Evolutionary conservation across 2,329 filamentous ascomycete genomes (phyloP), one percentile per base, ranked within the genome.

Genomic region (Colletotrichum lupini): DNA sequence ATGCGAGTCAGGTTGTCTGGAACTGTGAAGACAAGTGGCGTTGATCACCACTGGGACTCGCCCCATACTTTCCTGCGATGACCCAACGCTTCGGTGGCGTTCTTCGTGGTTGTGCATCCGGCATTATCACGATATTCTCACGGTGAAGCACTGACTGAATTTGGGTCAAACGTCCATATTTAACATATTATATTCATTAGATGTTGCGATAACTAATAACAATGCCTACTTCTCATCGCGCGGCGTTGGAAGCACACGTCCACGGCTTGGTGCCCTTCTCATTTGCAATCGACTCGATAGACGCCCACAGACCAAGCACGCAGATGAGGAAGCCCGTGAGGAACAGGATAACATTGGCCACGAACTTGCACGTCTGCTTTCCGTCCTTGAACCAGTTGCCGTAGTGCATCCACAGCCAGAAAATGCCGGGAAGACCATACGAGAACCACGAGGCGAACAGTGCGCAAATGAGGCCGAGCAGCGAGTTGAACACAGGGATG

Each of bases 371-470:
- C 0, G 58, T 80, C 61, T 82, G 80, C 71, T 78, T 80, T 73
- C 79, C 76, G 60, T 78, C 72, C 19, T 71, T 77, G 73, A 83
- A 84, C 78, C 82, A 85, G 55, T 81, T 77, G 3, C 84, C 85
- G 14, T 82, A 78, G 78, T 87, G 80, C 81, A 87, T 83, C 78
- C 83, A 87, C 56, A 87, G 79, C 86, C 86, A 87, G 72, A 87
- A 85, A 56, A 83, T 78, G 2, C 85, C 86, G 0, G 85, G 85
- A 0, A 87, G 79, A 19, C 85, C 86, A 42, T 84, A 87, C 65
- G 89, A 91, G 80, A 94, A 94, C 92, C 92, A 93, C 67, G 87
- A 90, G 24, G 88, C 90, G 73, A 93, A 93, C 1, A 93, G 81
- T 1, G 91, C 87, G 35, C 85, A 86, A 76, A 94, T 89, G 46